Evolutionary conservation across 2,329 filamentous ascomycete species (phyloP), one percentile per base, ranked within the genome.

Genomic region (Neopestalotiopsis sp.): DNA sequence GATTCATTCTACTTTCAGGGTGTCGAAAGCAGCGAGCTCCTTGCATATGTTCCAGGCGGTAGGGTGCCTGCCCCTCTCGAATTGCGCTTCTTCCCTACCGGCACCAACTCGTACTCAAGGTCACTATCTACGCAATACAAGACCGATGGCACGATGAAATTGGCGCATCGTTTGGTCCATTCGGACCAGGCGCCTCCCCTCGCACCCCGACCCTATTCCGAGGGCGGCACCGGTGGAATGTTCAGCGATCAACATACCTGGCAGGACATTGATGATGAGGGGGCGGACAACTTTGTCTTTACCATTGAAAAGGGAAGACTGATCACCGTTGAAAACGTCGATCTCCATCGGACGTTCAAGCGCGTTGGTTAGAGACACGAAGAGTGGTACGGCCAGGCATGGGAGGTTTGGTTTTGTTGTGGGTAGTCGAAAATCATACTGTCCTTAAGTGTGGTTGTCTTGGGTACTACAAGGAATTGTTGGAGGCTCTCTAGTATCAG

Each of bases 81-180:
- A 12, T 12, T 62, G 10, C 59, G 14, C 2, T 34, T 62, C 30
- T 62, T 62, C 20, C 59, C 59, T 3, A 62, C 59, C 2, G 59
- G 59, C 7, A 2, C 32, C 30, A 62, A 38, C 59, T 62, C 59
- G 34, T 14, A 42, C 59, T 42, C 59, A 13, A 14, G 10, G 9
- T 62, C 59, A 2, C 59, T 62, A 17, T 28, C 59, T 38, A 6
- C 59, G 24, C 59, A 32, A 24, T 62, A 62, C n/a, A 62, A 62
- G 59, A 42, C 59, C 17, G 30, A 62, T n/a, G 59, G 59, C 14
- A 62, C 59, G 1, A 42, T 38, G 5, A 62, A 20, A 13, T 14
- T 62, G 14, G 59, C 59, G 20, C 59, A 62, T 20, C 59, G 59
- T 28, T 12, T 34, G 57, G 30, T 59, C 13, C 30, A 62, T 10